Evolutionary conservation across 2,329 filamentous ascomycete genomes (phyloP).

Genomic region (Mollisiaceae sp.): DNA sequence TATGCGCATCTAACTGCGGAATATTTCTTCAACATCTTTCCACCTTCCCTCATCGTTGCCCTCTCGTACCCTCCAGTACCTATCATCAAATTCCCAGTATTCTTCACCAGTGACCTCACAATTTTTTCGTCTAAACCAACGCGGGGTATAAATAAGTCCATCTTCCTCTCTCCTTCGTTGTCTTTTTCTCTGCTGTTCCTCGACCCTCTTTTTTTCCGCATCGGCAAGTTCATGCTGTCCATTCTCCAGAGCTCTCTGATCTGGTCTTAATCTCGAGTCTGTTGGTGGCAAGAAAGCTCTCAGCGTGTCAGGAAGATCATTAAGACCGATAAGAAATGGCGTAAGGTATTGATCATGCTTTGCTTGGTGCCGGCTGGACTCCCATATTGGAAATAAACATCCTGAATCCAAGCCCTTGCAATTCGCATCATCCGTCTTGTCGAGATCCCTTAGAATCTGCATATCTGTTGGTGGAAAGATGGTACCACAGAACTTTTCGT

Average conservation of each 20-base stretch:
- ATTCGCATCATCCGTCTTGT: not conserved
- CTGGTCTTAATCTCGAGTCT: conserved; percentile 1
- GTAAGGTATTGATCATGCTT: not conserved
- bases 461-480: not conserved
- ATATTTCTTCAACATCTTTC: not conserved
- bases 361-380: not conserved
- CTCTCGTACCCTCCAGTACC: conserved; percentile 2
- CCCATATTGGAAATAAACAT: not conserved
- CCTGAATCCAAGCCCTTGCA: not conserved
- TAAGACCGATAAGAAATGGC: not conserved
- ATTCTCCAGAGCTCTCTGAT: not conserved
- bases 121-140: not conserved
- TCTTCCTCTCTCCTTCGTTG: not conserved
- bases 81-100: not conserved
- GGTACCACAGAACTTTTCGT: not conserved
- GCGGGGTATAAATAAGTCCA: not conserved
- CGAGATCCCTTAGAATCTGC: not conserved
- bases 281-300: not conserved
- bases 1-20: not conserved
- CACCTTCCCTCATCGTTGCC: not conserved
- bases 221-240: conserved; percentile 3
- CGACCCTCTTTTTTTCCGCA: not conserved
- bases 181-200: not conserved
- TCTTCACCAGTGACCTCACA: not conserved
- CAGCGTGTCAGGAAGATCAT: not conserved